Evolutionary conservation across 129 eudicot genomes (phyloP).

Genomic region (Centaurea solstitialis): DNA sequence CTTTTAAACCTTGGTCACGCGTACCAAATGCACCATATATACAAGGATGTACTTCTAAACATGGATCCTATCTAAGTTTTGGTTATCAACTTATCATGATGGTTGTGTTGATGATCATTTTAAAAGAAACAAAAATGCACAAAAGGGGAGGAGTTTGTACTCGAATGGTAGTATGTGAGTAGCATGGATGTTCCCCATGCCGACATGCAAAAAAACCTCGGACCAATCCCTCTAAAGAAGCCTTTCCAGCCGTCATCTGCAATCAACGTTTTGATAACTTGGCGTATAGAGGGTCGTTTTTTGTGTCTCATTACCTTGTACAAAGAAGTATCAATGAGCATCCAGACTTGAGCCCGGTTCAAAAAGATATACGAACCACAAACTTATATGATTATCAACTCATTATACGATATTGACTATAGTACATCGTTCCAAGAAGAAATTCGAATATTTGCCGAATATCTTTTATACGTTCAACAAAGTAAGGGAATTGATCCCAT

Average conservation of each 20-base stretch:
- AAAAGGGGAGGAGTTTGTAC: conserved; percentile 41
- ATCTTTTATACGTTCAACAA: background rate
- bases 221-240: conserved; percentile 90
- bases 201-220: conserved; percentile 96
- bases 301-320: conserved; percentile 80
- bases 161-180: conserved; percentile 82
- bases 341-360: background rate
- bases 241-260: conserved; percentile 94
- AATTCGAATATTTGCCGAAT: background rate
- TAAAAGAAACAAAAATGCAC: background rate
- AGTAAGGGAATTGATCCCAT: too few species aligned
- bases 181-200: conserved; percentile 99
- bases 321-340: conserved; percentile 4
- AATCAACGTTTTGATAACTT: conserved; percentile 70
- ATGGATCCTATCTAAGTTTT: background rate
- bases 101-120: background rate
- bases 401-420: background rate
- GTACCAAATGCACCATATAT: background rate
- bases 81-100: background rate
- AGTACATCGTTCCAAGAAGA: background rate
- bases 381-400: background rate
- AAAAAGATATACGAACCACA: background rate
- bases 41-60: background rate
- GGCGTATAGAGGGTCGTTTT: conserved; percentile 62
- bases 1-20: background rate